These are phyloP conservation scores for Boletus coccyginus DNA, from an alignment of 768 basidiomycete species.

Conservation along the genomic window DNA sequence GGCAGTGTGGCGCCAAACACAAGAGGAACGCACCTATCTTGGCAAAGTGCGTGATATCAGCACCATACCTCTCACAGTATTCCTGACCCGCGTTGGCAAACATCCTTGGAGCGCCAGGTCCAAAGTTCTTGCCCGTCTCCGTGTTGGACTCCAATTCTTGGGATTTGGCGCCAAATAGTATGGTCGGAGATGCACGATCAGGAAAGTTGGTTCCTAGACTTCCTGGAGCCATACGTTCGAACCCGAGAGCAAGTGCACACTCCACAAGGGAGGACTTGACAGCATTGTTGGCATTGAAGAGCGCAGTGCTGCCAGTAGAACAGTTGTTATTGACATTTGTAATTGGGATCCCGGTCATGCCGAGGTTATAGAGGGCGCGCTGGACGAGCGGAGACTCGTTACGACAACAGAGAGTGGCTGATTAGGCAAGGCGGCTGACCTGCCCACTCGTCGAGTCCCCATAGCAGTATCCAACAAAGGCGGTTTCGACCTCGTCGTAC, in stretches of 20 bases:
- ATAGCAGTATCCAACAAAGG: constrained; percentile 76
- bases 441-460: constrained; percentile 80
- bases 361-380: constrained; percentile 79
- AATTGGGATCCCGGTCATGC: constrained; percentile 80
- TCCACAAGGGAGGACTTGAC: constrained; percentile 69
- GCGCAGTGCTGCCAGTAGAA: constrained; percentile 75
- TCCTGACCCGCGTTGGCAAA: constrained; percentile 74
- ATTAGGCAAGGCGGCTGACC: constrained; percentile 35
- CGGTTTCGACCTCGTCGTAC: constrained; percentile 72
- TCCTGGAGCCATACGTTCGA: constrained; percentile 81
- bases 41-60: constrained; percentile 62
- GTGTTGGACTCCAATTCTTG: constrained; percentile 47
- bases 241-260: constrained; percentile 80
- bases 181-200: constrained; percentile 46
- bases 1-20: not conserved
- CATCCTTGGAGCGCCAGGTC: constrained; percentile 68
- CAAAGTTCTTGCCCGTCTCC: constrained; percentile 54
- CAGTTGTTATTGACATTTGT: constrained; percentile 89
- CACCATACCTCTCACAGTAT: constrained; percentile 75
- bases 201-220: constrained; percentile 67
- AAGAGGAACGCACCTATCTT: constrained; percentile 57
- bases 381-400: constrained; percentile 26
- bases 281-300: constrained; percentile 68
- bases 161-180: constrained; percentile 42
- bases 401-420: not conserved